Evolutionary conservation across 192 early-diverging fungal species (phyloP), one percentile per base, ranked within the genome.

Genomic region (Funneliformis mosseae): DNA sequence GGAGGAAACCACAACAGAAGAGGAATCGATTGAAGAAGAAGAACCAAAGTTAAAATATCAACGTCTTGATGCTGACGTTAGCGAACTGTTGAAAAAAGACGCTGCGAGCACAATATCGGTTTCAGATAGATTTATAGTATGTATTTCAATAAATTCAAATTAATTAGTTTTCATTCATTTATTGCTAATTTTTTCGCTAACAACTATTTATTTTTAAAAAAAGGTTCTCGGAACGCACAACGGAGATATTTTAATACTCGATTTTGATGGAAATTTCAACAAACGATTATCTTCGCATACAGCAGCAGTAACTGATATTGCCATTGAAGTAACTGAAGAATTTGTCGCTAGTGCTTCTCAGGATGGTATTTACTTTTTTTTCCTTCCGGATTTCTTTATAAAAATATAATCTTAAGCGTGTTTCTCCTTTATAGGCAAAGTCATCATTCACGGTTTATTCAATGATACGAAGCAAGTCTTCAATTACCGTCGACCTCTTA

Each of bases 11-110:
- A 55, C 50, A 55, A 55, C 76, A 0, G 85, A 86, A 8, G 80
- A 78, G 18, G 88, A 87, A 16, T 88, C 90, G 1, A 92, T 93
- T 14, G 93, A 95, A 8, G 96, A 97, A 41, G 95, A 95, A 43
- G 97, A 99, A 83, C 97, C 97, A 21, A 92, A 93, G 78, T 88
- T 99, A 46, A 92, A 95, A 75, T 99, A 98, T 85, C 91, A 95
- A 73, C 89, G 96, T 60, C 88, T 99, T 48, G 93, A 89, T 11
- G 90, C 92, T 8, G 91, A 90, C 16, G 85, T 97, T n/a, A 81
- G 85, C 18, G 93, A 94, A 11, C 84, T 96, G 69, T 88, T 99
- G 28, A 92, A 92, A 77, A 94, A 93, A 82, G 97, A 99, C 81
- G 91, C 93, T 25, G 96, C 96, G 5, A 93, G 92, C 76, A 85